Base-by-base conservation (phyloP, 1,284 basidiomycete genomes). In the Abortiporus biennis region DNA sequence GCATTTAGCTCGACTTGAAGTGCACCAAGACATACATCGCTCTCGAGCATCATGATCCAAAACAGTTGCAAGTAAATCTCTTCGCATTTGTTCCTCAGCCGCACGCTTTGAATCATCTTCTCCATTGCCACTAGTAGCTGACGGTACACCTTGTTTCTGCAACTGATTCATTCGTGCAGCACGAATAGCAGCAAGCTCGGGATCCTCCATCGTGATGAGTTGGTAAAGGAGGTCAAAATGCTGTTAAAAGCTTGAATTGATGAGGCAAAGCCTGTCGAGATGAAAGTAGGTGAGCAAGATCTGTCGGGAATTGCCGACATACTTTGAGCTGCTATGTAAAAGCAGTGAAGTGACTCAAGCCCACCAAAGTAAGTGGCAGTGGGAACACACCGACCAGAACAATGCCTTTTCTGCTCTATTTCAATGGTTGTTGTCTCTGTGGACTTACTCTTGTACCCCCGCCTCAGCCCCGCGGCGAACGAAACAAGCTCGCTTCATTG, bases 31-130 rank as follows among this genome's bases (percentile, higher is more conserved):
- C 92, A 63, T 67, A 98, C 95, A 69, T 63, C 95, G 74, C 70
- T 97, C 95, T 47, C 94, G 74, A 25, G 95, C 95, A 45, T 80
- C 82, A 9, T 78, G 66, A 54, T 95, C 92, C 31, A 98, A 71
- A 47, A 98, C 82, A 3, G 90, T 89, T n/a, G 85, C 80, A 58
- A 98, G 81, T 59, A 96, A 67, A 53, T 83, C 86, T 61, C 80
- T 65, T 40, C 80, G 74, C 80, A 84, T 81, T 65, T 86, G 76
- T 56, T 89, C 87, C 55, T 82, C 80, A 42, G 78, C 74, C 35
- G 69, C 74, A 34, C 67, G 71, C 53, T 77, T 79, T 4, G 69
- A 71, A n/a, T 72, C 72, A 30, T 80, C 79, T 42, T 81, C 80
- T 24, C 63, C 58, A 57, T 56, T 57, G 38, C 45, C 46, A n/a